phyloP scores from a whole-genome alignment of 139 green algal species.

The Tetradesmus obliquus region DNA sequence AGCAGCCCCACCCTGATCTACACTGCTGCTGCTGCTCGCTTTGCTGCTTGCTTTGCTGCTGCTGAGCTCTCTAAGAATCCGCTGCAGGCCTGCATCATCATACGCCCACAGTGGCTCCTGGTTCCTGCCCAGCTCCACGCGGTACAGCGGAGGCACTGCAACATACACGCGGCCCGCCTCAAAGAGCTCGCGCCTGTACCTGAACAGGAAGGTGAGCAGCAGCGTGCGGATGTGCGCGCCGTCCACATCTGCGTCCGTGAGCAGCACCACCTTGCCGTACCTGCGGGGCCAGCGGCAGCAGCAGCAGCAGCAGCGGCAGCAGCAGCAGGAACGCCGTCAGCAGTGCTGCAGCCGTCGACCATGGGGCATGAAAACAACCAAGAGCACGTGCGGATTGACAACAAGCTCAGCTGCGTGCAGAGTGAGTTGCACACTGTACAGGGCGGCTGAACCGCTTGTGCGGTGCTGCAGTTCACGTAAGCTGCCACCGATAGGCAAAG shows the following conservation, averaged over 20 bases:
- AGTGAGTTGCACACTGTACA: neutral
- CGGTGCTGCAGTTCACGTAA: too few species aligned
- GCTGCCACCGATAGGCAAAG: too few species aligned
- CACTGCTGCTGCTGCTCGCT: conserved; percentile 48
- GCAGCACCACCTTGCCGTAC: conserved; percentile 93
- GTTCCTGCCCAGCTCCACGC: conserved; percentile 49
- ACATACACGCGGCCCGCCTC: conserved; percentile 93
- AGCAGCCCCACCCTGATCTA: neutral
- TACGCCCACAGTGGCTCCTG: conserved; percentile 74
- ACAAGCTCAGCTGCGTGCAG: too few species aligned
- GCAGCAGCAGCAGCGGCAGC: neutral
- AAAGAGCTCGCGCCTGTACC: conserved; percentile 90
- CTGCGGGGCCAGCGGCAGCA: conserved; percentile 49
- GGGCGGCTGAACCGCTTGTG: neutral
- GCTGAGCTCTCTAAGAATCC: conserved; percentile 46
- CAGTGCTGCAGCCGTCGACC: neutral
- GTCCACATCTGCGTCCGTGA: conserved; percentile 99
- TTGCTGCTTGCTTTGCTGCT: neutral
- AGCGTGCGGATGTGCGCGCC: conserved; percentile 98
- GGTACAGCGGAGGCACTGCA: conserved; percentile 96
- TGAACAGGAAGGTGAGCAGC: conserved; percentile 98
- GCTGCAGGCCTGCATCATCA: conserved; percentile 78
- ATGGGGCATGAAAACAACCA: too few species aligned
- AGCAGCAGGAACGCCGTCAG: neutral
- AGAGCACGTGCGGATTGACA: neutral